Conservation (phyloP, 2,329 filamentous ascomycete genomes). For the Fusarium lyarnte region DNA sequence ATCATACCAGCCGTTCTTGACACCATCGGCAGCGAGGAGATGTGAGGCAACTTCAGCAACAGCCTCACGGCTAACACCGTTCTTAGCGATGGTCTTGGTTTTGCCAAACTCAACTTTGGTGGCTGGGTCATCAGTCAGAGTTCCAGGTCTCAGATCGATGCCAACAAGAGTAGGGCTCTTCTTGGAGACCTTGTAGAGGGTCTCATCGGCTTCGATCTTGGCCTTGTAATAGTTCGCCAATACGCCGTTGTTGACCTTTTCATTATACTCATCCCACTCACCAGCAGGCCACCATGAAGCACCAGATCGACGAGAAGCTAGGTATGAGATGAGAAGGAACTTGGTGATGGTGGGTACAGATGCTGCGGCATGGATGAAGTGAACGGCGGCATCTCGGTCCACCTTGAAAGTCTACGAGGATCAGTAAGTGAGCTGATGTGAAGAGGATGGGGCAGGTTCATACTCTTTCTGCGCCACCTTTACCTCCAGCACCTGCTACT, state of each 20-base stretch:
- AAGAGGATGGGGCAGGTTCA: background rate
- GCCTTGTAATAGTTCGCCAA: slow-evolving; percentile 67
- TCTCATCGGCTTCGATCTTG: slow-evolving; percentile 69
- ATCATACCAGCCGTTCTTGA: slow-evolving; percentile 64
- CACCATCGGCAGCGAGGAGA: slow-evolving; percentile 60
- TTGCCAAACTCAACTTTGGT: slow-evolving; percentile 60
- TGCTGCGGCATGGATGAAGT: slow-evolving; percentile 69
- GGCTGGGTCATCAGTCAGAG: slow-evolving; percentile 59
- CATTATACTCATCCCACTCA: slow-evolving; percentile 58
- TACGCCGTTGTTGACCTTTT: slow-evolving; percentile 49
- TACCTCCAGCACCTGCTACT: slow-evolving; percentile 64
- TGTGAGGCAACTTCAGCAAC: slow-evolving; percentile 68
- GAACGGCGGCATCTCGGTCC: slow-evolving; percentile 70
- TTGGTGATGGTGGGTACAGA: slow-evolving; percentile 63
- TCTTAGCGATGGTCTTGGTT: slow-evolving; percentile 48
- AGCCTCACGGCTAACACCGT: slow-evolving; percentile 61
- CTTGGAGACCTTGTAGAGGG: slow-evolving; percentile 59
- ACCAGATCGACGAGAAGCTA: slow-evolving; percentile 60
- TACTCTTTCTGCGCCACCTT: slow-evolving; percentile 63
- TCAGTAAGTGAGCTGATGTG: slow-evolving; percentile 16
- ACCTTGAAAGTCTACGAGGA: slow-evolving; percentile 62
- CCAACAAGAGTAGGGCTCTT: slow-evolving; percentile 55
- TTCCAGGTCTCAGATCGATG: slow-evolving; percentile 64
- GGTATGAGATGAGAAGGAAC: slow-evolving; percentile 73
- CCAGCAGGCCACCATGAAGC: slow-evolving; percentile 67